These are phyloP conservation scores for Kockovaella imperatae DNA, from an alignment of 768 basidiomycete genomes.

Conservation along the genomic window DNA sequence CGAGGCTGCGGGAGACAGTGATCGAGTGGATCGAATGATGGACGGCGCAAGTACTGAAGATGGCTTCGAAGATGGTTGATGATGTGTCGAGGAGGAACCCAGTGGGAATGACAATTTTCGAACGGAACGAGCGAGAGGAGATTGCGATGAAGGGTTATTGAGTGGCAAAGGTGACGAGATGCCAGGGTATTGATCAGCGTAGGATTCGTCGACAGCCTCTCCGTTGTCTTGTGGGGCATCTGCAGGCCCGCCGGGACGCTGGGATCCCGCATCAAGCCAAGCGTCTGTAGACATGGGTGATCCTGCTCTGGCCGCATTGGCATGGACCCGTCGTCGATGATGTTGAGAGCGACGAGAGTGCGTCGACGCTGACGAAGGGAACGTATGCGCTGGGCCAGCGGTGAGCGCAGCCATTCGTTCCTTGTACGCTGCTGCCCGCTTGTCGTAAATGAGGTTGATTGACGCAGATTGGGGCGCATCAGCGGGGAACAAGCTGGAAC, in stretches of 20 bases:
- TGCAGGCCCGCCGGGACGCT: no score
- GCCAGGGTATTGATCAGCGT: constrained; percentile 7
- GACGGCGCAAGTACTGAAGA: no score
- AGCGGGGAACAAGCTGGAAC: constrained; percentile 8
- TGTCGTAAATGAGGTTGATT: constrained; percentile 43
- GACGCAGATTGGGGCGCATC: constrained; percentile 29
- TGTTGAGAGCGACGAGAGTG: not conserved
- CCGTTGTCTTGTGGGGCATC: no score
- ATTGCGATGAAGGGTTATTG: not conserved
- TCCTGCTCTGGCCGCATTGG: not conserved
- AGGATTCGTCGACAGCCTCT: no score
- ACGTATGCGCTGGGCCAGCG: constrained; percentile 2
- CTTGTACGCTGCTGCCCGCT: constrained; percentile 38
- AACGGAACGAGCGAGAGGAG: not conserved
- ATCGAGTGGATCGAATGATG: not conserved
- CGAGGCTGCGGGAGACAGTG: not conserved
- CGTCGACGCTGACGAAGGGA: not conserved
- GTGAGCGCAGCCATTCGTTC: constrained; percentile 37
- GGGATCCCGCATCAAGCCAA: no score
- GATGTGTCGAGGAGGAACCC: not conserved
- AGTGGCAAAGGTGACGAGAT: constrained; percentile 21
- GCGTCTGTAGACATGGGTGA: constrained; percentile 14
- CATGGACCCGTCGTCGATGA: not conserved
- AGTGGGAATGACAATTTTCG: not conserved
- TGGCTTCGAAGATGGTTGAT: no score